These are phyloP conservation scores for Pilobolus umbonatus DNA, from an alignment of 192 early-diverging fungal species.

Conservation along the genomic window DNA sequence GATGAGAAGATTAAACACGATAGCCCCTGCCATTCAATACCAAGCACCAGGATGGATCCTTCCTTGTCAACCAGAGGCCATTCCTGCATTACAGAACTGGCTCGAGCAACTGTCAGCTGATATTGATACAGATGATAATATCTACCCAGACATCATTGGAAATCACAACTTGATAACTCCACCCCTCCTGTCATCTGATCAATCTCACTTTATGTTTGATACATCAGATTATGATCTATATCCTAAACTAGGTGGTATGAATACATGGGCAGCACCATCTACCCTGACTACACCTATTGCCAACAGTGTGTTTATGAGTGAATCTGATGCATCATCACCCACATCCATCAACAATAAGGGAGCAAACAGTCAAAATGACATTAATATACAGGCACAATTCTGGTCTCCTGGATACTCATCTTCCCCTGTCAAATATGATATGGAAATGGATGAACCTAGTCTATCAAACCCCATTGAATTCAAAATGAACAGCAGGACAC, in stretches of 20 bases:
- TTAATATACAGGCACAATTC: background rate
- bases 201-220: background rate
- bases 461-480: constrained; percentile 16
- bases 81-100: constrained; percentile 17
- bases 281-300: background rate
- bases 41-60: background rate
- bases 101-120: constrained; percentile 23
- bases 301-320: background rate
- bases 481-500: background rate
- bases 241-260: background rate
- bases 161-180: background rate
- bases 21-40: constrained; percentile 5
- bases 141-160: constrained; percentile 12
- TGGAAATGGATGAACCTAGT: background rate
- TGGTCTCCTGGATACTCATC: constrained; percentile 1
- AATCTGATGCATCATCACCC: background rate
- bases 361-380: background rate
- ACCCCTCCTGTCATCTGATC: background rate
- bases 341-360: background rate
- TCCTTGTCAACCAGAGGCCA: constrained; percentile 6
- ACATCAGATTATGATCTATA: background rate
- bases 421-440: background rate
- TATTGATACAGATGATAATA: constrained; percentile 15
- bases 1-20: constrained; percentile 19
- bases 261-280: background rate